Conservation (phyloP, 345 rosid species). For the Citrus maxima region DNA sequence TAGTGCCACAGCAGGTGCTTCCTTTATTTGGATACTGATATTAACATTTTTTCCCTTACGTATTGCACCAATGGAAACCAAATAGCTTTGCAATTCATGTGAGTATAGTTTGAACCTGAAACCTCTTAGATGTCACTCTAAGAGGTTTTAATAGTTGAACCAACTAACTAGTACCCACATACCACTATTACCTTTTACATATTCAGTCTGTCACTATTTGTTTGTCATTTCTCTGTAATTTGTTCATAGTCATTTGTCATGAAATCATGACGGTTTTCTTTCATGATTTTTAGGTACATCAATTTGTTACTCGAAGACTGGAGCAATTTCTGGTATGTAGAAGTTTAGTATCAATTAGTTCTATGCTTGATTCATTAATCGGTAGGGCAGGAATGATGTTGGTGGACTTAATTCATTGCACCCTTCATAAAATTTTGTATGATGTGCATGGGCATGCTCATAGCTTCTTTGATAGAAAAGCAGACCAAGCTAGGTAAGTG, state of each 20-base stretch:
- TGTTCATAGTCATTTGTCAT: background rate
- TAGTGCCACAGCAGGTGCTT: background rate
- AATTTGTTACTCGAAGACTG: slow-evolving; percentile 82
- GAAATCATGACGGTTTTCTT: background rate
- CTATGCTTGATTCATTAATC: background rate
- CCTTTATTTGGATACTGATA: background rate
- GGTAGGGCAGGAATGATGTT: background rate
- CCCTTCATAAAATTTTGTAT: slow-evolving; percentile 2
- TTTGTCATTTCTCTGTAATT: background rate
- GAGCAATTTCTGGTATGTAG: slow-evolving; percentile 85
- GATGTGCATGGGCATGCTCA: background rate
- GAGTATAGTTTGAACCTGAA: background rate
- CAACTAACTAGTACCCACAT: background rate
- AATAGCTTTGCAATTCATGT: background rate
- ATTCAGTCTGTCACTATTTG: background rate
- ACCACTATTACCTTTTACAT: background rate
- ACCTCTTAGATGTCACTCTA: background rate
- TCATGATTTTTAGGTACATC: slow-evolving; percentile 46
- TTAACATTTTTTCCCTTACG: too few relatives aligned
- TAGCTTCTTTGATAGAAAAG: background rate
- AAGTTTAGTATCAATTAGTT: slow-evolving; percentile 11
- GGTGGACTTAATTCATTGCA: background rate
- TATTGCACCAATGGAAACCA: too few relatives aligned
- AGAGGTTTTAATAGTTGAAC: background rate
- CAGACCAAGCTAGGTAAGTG: background rate